phyloP scores from a whole-genome alignment of 2,329 filamentous ascomycete genomes.

The Colletotrichum sp. region DNA sequence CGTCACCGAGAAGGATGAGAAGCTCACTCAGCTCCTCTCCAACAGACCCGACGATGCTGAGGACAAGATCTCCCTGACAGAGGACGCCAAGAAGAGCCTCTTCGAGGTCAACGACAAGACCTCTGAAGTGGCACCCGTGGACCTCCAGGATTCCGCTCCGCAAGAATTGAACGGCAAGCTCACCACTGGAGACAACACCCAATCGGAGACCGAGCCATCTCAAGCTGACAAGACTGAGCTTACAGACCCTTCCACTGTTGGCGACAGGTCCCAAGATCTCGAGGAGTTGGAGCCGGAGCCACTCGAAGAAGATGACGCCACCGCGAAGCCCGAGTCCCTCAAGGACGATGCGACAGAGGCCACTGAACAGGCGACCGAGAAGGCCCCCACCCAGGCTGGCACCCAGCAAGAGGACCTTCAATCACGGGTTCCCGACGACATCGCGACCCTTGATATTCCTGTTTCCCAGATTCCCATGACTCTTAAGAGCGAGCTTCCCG shows the following conservation, averaged over 20 bases:
- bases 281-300: slow-evolving; percentile 18
- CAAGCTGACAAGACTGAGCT: slow-evolving; percentile 21
- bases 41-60: slow-evolving; percentile 8
- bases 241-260: slow-evolving; percentile 9
- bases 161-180: slow-evolving; percentile 13
- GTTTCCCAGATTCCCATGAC: slow-evolving; percentile 11
- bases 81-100: slow-evolving; percentile 22
- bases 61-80: slow-evolving; percentile 11
- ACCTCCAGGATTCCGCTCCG: slow-evolving; percentile 12
- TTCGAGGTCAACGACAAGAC: slow-evolving; percentile 21
- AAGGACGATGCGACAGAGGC: slow-evolving; percentile 2
- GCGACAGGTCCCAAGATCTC: slow-evolving; percentile 7
- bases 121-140: slow-evolving; percentile 21
- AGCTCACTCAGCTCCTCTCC: slow-evolving; percentile 13
- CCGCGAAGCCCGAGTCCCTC: background rate
- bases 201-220: slow-evolving; percentile 19
- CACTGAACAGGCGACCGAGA: background rate
- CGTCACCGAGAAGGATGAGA: slow-evolving; percentile 19
- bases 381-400: background rate
- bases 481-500: slow-evolving; percentile 18
- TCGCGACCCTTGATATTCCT: slow-evolving; percentile 6
- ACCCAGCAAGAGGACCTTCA: background rate
- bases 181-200: slow-evolving; percentile 18
- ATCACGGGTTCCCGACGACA: background rate
- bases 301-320: slow-evolving; percentile 5